These are phyloP conservation scores for Bretschneidera sinensis DNA, from an alignment of 345 rosid genomes.

Conservation along the genomic window DNA sequence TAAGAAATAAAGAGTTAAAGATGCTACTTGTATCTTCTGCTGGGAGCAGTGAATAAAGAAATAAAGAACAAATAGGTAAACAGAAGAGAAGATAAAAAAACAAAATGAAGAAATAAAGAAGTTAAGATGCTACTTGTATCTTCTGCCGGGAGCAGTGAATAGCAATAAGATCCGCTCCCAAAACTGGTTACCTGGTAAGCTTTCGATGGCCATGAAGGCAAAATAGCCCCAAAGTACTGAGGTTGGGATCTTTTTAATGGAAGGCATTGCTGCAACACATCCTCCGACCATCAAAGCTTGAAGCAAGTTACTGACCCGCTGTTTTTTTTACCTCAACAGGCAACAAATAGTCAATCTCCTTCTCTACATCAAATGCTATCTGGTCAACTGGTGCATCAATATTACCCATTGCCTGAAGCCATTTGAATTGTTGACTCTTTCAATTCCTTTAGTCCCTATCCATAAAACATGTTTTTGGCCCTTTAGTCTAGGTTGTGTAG, in stretches of 20 bases:
- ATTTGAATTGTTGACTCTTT: conserved; percentile 57
- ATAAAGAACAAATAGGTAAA: no score
- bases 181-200: conserved; percentile 93
- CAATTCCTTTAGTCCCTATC: conserved; percentile 61
- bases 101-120: no score
- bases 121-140: conserved; percentile 63
- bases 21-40: no score
- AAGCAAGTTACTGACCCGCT: conserved; percentile 85
- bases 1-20: no score
- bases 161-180: conserved; percentile 90
- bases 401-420: conserved; percentile 45
- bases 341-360: conserved; percentile 76
- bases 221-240: conserved; percentile 97
- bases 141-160: conserved; percentile 78
- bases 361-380: conserved; percentile 68
- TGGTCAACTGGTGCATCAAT: conserved; percentile 55
- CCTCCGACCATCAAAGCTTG: conserved; percentile 80
- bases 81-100: no score
- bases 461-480: background rate
- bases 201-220: conserved; percentile 91
- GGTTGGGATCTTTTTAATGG: conserved; percentile 78
- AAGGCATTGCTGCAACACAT: conserved; percentile 86
- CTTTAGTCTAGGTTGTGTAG: background rate
- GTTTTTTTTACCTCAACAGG: conserved; percentile 97
- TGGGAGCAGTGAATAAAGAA: no score